phyloP scores from a whole-genome alignment of 139 green algal genomes.

The Chlorella sorokiniana region DNA sequence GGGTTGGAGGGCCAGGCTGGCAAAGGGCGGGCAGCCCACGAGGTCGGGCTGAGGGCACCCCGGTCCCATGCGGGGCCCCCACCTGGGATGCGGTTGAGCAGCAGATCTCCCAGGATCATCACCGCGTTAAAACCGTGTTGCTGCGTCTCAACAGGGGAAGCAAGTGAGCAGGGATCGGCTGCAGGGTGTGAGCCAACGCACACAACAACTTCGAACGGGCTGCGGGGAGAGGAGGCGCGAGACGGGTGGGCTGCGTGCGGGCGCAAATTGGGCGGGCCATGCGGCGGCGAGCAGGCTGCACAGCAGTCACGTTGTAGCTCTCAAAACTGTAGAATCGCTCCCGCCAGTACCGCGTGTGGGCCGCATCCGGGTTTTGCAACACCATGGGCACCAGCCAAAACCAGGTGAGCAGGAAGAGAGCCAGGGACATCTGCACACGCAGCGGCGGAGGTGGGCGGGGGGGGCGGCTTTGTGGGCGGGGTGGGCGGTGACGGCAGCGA shows the following conservation, averaged over 20 bases:
- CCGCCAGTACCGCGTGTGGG: background rate
- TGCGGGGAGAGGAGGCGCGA: too few relatives aligned
- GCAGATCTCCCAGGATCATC: conserved; percentile 24
- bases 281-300: too few relatives aligned
- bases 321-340: conserved; percentile 4
- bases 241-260: background rate
- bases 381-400: conserved; percentile 25
- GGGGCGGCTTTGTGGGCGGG: background rate
- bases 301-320: conserved; percentile 21
- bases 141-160: conserved; percentile 6
- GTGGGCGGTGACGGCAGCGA: background rate
- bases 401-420: conserved; percentile 21
- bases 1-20: background rate
- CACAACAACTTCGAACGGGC: too few relatives aligned
- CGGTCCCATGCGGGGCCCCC: too few relatives aligned
- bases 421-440: conserved; percentile 14
- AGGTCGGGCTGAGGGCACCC: too few relatives aligned
- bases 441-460: background rate
- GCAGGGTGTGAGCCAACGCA: background rate
- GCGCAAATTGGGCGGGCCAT: too few relatives aligned
- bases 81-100: conserved; percentile 28
- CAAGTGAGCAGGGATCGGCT: background rate
- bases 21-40: background rate
- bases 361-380: background rate
- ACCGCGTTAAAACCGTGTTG: conserved; percentile 33